A percentile compares a stretch with the other conserved stretches of the same genome.
Evolutionary conservation across 2,329 filamentous ascomycete species (phyloP).

Genomic region (Chrysoporthe cubensis): DNA sequence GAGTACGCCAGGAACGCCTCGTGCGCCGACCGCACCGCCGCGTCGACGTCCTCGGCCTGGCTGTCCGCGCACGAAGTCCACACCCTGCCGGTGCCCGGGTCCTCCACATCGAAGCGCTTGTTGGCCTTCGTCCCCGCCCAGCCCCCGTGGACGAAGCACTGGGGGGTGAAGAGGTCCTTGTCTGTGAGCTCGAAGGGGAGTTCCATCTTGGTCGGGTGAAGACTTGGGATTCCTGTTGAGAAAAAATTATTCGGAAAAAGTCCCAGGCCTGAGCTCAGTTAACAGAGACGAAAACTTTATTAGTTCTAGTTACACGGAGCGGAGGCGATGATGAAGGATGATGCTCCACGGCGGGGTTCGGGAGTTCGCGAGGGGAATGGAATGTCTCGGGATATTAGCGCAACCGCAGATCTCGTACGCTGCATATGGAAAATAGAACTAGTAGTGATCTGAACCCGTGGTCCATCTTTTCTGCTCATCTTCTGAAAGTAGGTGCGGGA

Average conservation of each 20-base stretch:
- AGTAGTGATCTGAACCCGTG: no score
- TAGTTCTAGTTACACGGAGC: neutral
- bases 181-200: constrained; percentile 51
- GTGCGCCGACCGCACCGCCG: constrained; percentile 42
- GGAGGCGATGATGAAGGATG: constrained; percentile 6
- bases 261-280: no score
- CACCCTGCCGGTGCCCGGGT: constrained; percentile 54
- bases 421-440: no score
- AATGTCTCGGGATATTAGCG: neutral
- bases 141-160: constrained; percentile 54
- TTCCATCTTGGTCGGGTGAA: constrained; percentile 19
- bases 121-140: constrained; percentile 50
- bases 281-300: neutral
- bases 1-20: constrained; percentile 44
- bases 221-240: neutral
- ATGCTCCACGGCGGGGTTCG: constrained; percentile 24
- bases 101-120: constrained; percentile 55
- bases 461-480: no score
- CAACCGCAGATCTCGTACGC: no score
- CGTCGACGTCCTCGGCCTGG: constrained; percentile 44
- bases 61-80: constrained; percentile 58
- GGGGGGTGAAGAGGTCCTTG: constrained; percentile 50
- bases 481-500: no score
- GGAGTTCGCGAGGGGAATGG: neutral
- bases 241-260: no score